Base-by-base conservation (phyloP, 2,329 filamentous ascomycete genomes). In the Ophiocordyceps camponoti-floridani region DNA sequence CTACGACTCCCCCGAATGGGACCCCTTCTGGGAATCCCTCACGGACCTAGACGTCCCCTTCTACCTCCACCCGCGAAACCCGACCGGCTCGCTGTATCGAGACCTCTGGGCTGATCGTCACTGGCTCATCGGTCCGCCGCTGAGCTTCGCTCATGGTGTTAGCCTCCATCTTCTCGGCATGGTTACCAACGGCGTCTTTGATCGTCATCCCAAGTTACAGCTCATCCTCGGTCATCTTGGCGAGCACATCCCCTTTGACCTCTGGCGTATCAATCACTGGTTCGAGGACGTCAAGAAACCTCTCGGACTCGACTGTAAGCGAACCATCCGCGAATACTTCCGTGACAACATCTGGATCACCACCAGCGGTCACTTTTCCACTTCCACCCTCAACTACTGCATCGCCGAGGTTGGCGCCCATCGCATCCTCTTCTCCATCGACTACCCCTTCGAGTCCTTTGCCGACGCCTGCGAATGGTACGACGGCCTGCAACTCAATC, bases 11-110 rank as follows among this genome's bases (percentile, higher is more conserved):
- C 64, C 69, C 0, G 67, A 72, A 47, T 82, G 70, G 66, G 73
- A 77, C 50, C 56, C 68, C 19, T 80, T 82, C 64, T 81, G 77
- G 77, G 53, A 64, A 12, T 69, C 68, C 0, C 66, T 70, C 9
- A 65, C 64, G 1, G 71, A 78, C 40, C 68, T 82, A 0, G 72
- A 79, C 46, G 75, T 79, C 0, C 76, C 77, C 0, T 66, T 82
- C 43, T 82, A 81, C 52, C 63, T 82, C 1, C 77, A 82, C 55
- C 77, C 76, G 0, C 63, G 70, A 42, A 69, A 70, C 49, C 73
- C 77, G 1, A 72, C 70, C 0, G 74, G 73, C 7, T 65, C 63
- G 16, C 66, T 76, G 45, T 63, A 72, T 51, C 71, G 78, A 4
- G 73, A 73, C 52, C 65, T 77, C 23, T 79, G 69, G 65, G 69